Evolutionary conservation across 768 basidiomycete species (phyloP).

Genomic region (Suillus spraguei): DNA sequence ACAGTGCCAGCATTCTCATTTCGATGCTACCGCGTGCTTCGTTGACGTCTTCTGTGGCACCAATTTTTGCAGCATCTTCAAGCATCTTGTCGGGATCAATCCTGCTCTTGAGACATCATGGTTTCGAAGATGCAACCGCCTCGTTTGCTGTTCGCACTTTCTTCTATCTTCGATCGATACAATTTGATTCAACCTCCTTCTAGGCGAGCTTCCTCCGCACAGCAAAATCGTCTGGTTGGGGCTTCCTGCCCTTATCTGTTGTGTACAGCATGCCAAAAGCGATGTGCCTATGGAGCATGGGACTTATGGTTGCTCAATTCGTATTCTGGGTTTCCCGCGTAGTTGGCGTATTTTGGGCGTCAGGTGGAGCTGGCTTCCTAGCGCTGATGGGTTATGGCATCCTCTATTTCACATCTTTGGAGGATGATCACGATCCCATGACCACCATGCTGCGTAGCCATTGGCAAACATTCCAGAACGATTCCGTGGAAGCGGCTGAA

Average conservation of each 20-base stretch:
- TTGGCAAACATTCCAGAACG: not conserved
- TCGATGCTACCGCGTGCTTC: constrained; percentile 22
- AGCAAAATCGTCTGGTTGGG: constrained; percentile 38
- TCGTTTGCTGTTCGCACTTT: constrained; percentile 40
- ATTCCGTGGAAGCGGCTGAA: not conserved
- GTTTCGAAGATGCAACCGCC: constrained; percentile 23
- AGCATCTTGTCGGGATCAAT: constrained; percentile 14
- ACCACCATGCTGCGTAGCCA: not conserved
- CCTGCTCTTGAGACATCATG: constrained; percentile 11
- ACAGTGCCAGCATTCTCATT: constrained; percentile 39
- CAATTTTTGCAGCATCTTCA: constrained; percentile 11
- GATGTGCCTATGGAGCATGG: constrained; percentile 46
- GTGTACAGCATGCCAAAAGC: constrained; percentile 51
- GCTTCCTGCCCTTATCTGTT: constrained; percentile 49
- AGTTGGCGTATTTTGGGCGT: constrained; percentile 2
- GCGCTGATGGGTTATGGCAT: not conserved
- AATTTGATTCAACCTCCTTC: not conserved
- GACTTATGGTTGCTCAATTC: constrained; percentile 23
- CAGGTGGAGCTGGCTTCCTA: not conserved
- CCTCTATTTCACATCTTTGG: constrained; percentile 3
- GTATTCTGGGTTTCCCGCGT: constrained; percentile 13
- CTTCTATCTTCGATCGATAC: not conserved
- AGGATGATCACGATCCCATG: not conserved
- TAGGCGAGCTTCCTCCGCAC: constrained; percentile 26
- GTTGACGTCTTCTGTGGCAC: constrained; percentile 6